These are phyloP conservation scores for Madurella mycetomatis DNA, from an alignment of 2,329 filamentous ascomycete species.

Conservation along the genomic window DNA sequence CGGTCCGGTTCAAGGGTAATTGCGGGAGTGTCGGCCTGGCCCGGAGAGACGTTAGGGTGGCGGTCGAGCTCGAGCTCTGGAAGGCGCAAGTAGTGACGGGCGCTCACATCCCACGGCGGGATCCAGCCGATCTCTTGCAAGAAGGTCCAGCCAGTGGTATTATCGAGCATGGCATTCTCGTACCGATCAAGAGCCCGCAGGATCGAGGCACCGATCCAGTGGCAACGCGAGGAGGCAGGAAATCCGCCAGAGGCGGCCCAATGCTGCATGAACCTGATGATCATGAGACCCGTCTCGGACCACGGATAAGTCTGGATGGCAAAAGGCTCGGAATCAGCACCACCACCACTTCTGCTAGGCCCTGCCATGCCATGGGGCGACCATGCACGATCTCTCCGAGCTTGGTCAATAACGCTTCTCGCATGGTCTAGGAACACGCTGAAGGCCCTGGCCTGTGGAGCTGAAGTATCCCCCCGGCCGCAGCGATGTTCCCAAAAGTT, in stretches of 20 bases:
- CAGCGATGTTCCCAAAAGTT: conserved; percentile 43
- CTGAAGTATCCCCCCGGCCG: conserved; percentile 9
- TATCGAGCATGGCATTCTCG: conserved; percentile 41
- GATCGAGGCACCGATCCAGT: conserved; percentile 60
- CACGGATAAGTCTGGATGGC: conserved; percentile 35
- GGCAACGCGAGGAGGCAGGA: conserved; percentile 45
- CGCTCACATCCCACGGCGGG: conserved; percentile 64
- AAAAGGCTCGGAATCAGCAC: conserved; percentile 3
- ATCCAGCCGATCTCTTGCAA: conserved; percentile 72
- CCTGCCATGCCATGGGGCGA: conserved; percentile 48
- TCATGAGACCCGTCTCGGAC: conserved; percentile 46
- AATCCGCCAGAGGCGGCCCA: conserved; percentile 60
- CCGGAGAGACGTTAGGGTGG: conserved; percentile 38
- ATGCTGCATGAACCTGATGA: conserved; percentile 65
- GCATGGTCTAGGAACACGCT: conserved; percentile 48
- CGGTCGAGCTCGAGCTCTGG: conserved; percentile 44
- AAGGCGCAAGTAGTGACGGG: conserved; percentile 56
- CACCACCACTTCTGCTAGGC: conserved; percentile 26
- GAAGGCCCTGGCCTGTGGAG: conserved; percentile 28
- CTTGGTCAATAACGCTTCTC: conserved; percentile 46
- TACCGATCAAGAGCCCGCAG: conserved; percentile 61
- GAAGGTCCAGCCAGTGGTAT: conserved; percentile 56
- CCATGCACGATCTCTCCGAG: conserved; percentile 45
- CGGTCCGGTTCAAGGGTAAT: conserved; percentile 38
- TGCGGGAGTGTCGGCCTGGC: conserved; percentile 13